A percentile compares a stretch with the other conserved stretches of the same genome.
Evolutionary conservation across 768 basidiomycete genomes (phyloP).

Genomic region (Termitomyces sp.): DNA sequence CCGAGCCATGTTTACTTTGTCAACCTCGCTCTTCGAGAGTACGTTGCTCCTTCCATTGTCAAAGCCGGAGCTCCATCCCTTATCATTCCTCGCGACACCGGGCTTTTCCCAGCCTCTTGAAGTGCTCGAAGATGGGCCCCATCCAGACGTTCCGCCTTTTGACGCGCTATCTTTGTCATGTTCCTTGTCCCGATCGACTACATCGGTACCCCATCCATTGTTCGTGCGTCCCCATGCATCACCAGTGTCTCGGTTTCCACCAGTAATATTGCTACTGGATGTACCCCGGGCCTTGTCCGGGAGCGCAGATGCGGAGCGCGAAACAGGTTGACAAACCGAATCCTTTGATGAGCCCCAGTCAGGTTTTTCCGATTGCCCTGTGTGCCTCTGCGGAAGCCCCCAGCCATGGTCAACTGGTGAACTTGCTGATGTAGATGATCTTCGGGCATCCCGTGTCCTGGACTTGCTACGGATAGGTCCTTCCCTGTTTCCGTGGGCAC

Average conservation of each 20-base stretch:
- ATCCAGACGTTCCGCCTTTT: not conserved
- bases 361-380: not conserved
- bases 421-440: not conserved
- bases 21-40: not conserved
- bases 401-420: conserved; percentile 1
- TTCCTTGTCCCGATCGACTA: not conserved
- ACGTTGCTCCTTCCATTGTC: not conserved
- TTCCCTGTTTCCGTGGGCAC: not conserved
- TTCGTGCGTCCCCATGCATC: not conserved
- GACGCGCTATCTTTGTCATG: not conserved
- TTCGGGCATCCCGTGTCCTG: not conserved
- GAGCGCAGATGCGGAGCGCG: not conserved
- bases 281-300: not conserved
- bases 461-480: not conserved
- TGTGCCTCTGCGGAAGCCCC: not conserved
- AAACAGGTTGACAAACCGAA: not conserved
- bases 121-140: not conserved
- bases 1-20: not conserved
- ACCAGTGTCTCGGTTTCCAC: not conserved
- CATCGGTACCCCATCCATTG: conserved; percentile 3
- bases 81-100: not conserved
- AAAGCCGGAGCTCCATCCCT: not conserved
- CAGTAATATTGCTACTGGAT: not conserved
- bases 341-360: conserved; percentile 2
- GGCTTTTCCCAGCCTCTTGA: conserved; percentile 2